A percentile compares a stretch with the other conserved stretches of the same genome.
Evolutionary conservation across 768 basidiomycete genomes (phyloP).

Genomic region (Leucocoprinus leucothites): DNA sequence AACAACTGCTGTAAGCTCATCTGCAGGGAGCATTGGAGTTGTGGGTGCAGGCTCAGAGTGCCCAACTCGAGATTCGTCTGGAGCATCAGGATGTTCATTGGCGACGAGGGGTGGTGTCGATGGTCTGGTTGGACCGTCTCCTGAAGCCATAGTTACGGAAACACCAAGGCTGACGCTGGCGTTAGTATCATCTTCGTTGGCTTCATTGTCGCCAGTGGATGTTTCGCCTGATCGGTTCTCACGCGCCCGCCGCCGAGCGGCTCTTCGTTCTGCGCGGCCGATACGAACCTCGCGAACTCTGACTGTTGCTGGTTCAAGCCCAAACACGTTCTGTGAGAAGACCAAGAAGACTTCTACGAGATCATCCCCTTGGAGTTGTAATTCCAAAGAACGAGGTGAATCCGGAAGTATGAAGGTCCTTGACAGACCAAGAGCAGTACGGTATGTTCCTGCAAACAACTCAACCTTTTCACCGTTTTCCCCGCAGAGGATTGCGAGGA

Average conservation of each 20-base stretch:
- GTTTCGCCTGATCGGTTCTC: constrained; percentile 58
- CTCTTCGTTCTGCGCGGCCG: constrained; percentile 82
- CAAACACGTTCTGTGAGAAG: constrained; percentile 89
- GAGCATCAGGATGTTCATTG: constrained; percentile 39
- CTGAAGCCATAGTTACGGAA: constrained; percentile 43
- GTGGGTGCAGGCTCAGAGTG: constrained; percentile 31
- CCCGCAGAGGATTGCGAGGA: constrained; percentile 89
- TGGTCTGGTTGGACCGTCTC: constrained; percentile 29
- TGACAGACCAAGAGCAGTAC: constrained; percentile 87
- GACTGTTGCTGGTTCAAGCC: constrained; percentile 89
- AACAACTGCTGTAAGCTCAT: constrained; percentile 66
- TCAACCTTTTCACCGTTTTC: constrained; percentile 93
- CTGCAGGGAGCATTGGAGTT: constrained; percentile 42
- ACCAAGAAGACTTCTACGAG: constrained; percentile 90
- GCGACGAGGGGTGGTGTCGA: constrained; percentile 38
- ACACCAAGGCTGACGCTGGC: constrained; percentile 64
- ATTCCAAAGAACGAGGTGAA: constrained; percentile 81
- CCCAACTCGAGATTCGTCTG: constrained; percentile 24
- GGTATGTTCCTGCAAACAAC: constrained; percentile 87
- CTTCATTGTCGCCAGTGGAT: constrained; percentile 35
- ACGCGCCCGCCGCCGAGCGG: constrained; percentile 76
- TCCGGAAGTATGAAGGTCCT: constrained; percentile 91
- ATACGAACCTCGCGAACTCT: constrained; percentile 93
- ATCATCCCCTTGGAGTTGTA: constrained; percentile 90
- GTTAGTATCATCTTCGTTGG: constrained; percentile 51